A percentile compares a stretch with the other conserved stretches of the same genome.
Conservation (phyloP, 2,329 filamentous ascomycete species). For the Parascedosporium putredinis region DNA sequence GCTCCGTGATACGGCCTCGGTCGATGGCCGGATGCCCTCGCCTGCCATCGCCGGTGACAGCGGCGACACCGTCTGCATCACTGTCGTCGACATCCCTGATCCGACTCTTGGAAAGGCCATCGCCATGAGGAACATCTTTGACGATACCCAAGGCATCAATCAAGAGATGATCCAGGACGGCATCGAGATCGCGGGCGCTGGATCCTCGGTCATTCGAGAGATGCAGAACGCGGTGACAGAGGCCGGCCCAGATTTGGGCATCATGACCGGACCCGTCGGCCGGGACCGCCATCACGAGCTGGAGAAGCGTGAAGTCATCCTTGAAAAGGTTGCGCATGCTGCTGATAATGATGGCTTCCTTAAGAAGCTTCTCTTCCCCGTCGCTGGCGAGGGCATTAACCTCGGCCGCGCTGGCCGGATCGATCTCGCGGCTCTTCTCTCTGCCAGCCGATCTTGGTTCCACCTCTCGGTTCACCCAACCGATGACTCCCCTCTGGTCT, state of each 20-base stretch:
- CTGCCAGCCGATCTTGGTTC: slow-evolving; percentile 88
- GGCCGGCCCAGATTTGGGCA: slow-evolving; percentile 68
- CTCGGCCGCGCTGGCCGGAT: slow-evolving; percentile 70
- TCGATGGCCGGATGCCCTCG: slow-evolving; percentile 48
- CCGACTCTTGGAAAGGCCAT: slow-evolving; percentile 75
- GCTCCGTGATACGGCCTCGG: slow-evolving; percentile 56
- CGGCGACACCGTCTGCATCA: slow-evolving; percentile 74
- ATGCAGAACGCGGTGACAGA: slow-evolving; percentile 75
- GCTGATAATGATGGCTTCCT: slow-evolving; percentile 75
- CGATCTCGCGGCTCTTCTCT: slow-evolving; percentile 63
- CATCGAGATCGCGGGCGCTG: slow-evolving; percentile 60
- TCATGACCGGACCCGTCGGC: slow-evolving; percentile 54
- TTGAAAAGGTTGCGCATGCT: slow-evolving; percentile 81
- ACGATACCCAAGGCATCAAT: slow-evolving; percentile 88
- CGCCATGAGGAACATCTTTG: slow-evolving; percentile 84
- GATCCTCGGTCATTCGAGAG: slow-evolving; percentile 76
- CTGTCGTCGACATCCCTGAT: slow-evolving; percentile 75
- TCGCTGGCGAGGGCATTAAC: slow-evolving; percentile 66
- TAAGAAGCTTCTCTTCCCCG: slow-evolving; percentile 69
- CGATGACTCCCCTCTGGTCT: slow-evolving; percentile 67
- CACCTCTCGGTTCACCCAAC: slow-evolving; percentile 87
- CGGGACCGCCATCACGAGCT: slow-evolving; percentile 67
- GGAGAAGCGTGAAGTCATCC: slow-evolving; percentile 70
- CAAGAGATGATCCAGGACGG: slow-evolving; percentile 96
- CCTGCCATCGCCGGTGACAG: slow-evolving; percentile 46